Evolutionary conservation across 805 yeast genomes (phyloP).

Genomic region (Spathaspora girioi): DNA sequence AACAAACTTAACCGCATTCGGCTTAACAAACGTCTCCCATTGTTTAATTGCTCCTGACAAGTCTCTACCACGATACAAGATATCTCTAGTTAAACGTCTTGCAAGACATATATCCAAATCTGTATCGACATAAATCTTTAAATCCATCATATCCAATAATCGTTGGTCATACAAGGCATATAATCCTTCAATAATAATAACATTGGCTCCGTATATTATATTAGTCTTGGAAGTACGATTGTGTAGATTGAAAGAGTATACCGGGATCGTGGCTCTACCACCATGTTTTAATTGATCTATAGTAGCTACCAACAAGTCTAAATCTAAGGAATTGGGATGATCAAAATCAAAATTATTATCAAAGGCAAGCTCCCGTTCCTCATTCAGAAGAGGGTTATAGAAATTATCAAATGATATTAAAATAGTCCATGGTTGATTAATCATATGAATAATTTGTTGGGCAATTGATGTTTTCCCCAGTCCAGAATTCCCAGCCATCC

Average conservation of each 20-base stretch:
- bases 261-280: constrained; percentile 37
- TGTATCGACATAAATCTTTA: constrained; percentile 89
- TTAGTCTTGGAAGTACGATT: constrained; percentile 60
- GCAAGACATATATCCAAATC: constrained; percentile 91
- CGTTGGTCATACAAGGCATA: constrained; percentile 74
- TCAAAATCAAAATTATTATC: constrained; percentile 79
- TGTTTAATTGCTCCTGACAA: constrained; percentile 77
- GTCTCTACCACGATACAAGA: constrained; percentile 81
- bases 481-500: constrained; percentile 51
- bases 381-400: constrained; percentile 68
- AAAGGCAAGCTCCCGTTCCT: constrained; percentile 62
- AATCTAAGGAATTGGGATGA: constrained; percentile 77
- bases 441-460: constrained; percentile 67
- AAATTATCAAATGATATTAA: constrained; percentile 87
- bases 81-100: constrained; percentile 83
- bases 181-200: constrained; percentile 88
- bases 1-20: constrained; percentile 76
- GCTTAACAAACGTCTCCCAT: constrained; percentile 90
- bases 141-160: constrained; percentile 71
- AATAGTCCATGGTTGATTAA: constrained; percentile 93
- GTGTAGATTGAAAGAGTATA: constrained; percentile 66
- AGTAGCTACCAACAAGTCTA: constrained; percentile 64
- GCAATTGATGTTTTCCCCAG: constrained; percentile 95
- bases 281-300: constrained; percentile 71
- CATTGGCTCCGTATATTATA: constrained; percentile 90